These are phyloP conservation scores for Botrytis aclada DNA, from an alignment of 2,329 filamentous ascomycete species.

Conservation along the genomic window DNA sequence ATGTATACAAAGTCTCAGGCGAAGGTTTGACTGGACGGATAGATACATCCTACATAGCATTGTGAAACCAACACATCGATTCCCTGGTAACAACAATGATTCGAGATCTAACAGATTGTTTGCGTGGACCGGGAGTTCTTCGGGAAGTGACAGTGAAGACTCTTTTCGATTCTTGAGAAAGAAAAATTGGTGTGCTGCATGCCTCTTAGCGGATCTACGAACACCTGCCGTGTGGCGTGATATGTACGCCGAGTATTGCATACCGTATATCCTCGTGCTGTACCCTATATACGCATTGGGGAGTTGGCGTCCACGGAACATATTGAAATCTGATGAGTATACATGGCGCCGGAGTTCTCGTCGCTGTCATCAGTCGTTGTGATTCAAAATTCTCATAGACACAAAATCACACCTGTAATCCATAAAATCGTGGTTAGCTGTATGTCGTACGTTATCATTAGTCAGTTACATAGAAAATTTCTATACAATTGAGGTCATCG, in stretches of 20 bases:
- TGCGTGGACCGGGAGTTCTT: neutral
- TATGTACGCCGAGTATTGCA: conserved; percentile 14
- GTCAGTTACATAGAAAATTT: neutral
- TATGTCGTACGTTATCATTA: neutral
- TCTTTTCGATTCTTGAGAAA: neutral
- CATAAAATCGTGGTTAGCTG: neutral
- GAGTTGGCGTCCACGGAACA: neutral
- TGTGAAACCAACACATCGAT: conserved; percentile 1
- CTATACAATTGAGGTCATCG: neutral
- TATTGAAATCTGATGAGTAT: neutral
- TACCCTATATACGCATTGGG: neutral
- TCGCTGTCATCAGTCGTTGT: neutral
- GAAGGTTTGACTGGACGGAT: conserved; percentile 6
- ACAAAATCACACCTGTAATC: neutral
- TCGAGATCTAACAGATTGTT: neutral
- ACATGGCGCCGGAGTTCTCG: neutral
- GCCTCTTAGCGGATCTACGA: conserved; percentile 6
- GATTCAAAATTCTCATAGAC: neutral
- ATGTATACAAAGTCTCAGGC: neutral
- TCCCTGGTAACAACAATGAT: neutral
- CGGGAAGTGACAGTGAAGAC: neutral
- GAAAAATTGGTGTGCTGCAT: neutral
- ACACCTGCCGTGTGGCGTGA: conserved; percentile 7
- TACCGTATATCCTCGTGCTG: neutral
- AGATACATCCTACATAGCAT: neutral